phyloP scores from a whole-genome alignment of 1,139 yeast species.

The Blastobotrys capitulatus region DNA sequence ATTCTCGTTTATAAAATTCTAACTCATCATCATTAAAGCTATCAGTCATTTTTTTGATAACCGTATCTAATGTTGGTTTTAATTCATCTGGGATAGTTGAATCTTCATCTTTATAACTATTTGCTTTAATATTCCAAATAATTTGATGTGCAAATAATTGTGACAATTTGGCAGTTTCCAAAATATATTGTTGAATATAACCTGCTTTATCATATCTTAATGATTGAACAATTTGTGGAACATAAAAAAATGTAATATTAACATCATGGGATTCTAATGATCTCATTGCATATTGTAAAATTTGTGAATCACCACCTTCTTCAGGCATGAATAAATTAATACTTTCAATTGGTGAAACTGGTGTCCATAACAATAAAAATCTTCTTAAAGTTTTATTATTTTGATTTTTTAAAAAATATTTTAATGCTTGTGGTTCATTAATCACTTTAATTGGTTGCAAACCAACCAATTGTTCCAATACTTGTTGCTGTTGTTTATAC shows the following conservation, averaged over 20 bases:
- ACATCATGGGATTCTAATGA: constrained; percentile 87
- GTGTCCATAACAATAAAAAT: constrained; percentile 61
- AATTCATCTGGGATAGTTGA: constrained; percentile 65
- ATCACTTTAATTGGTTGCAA: constrained; percentile 59
- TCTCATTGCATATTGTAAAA: constrained; percentile 84
- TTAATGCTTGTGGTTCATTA: constrained; percentile 59
- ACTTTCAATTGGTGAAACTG: constrained; percentile 78
- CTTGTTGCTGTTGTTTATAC: constrained; percentile 32
- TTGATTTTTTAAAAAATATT: constrained; percentile 31
- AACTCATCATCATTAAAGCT: constrained; percentile 58
- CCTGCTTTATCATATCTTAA: constrained; percentile 78
- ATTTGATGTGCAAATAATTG: constrained; percentile 95
- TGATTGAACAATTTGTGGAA: constrained; percentile 95
- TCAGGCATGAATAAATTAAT: constrained; percentile 81
- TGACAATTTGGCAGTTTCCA: constrained; percentile 88
- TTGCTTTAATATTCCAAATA: constrained; percentile 97
- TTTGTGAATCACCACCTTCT: constrained; percentile 57
- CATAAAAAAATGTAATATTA: constrained; percentile 87
- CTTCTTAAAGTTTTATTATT: constrained; percentile 22
- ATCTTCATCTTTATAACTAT: constrained; percentile 86
- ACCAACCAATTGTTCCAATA: constrained; percentile 45
- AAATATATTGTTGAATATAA: constrained; percentile 79
- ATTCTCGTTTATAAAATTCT: constrained; percentile 73
- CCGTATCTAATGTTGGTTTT: constrained; percentile 77
- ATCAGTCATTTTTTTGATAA: constrained; percentile 59